phyloP scores from a whole-genome alignment of 192 early-diverging fungal species.

The Helicostylum pulchrum region DNA sequence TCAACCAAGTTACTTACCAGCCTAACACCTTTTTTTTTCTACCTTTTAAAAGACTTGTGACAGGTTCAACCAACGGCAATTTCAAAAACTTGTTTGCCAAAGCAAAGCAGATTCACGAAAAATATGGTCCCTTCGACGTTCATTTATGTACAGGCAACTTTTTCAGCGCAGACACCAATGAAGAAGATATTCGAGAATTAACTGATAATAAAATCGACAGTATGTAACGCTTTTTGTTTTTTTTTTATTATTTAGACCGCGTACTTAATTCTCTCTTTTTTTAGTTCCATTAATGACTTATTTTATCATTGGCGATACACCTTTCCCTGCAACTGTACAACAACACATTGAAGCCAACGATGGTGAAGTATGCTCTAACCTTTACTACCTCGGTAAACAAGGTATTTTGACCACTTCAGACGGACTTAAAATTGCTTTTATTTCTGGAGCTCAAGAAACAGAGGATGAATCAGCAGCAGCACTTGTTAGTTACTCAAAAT shows the following conservation, averaged over 20 bases:
- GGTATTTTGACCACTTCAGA: constrained; percentile 58
- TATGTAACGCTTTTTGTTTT: neutral
- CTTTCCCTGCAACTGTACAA: constrained; percentile 55
- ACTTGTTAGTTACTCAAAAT: constrained; percentile 26
- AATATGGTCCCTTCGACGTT: constrained; percentile 86
- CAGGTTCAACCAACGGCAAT: constrained; percentile 72
- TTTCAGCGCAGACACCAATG: constrained; percentile 52
- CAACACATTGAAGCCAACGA: constrained; percentile 48
- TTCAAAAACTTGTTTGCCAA: constrained; percentile 68
- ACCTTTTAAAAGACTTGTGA: constrained; percentile 52
- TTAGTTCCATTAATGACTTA: constrained; percentile 12
- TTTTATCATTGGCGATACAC: constrained; percentile 56
- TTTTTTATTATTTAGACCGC: neutral
- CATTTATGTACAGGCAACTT: constrained; percentile 82
- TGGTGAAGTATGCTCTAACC: constrained; percentile 76
- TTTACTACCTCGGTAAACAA: constrained; percentile 64
- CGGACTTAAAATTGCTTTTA: constrained; percentile 60
- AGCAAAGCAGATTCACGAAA: constrained; percentile 68
- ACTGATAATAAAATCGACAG: constrained; percentile 50
- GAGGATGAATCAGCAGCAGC: constrained; percentile 4
- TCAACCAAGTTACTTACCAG: neutral
- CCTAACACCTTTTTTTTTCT: neutral
- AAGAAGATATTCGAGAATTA: constrained; percentile 50
- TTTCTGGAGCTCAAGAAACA: constrained; percentile 46
- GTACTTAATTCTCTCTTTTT: neutral